Evolutionary conservation across 306 rosid genomes (phyloP).

Genomic region (Vicia villosa): DNA sequence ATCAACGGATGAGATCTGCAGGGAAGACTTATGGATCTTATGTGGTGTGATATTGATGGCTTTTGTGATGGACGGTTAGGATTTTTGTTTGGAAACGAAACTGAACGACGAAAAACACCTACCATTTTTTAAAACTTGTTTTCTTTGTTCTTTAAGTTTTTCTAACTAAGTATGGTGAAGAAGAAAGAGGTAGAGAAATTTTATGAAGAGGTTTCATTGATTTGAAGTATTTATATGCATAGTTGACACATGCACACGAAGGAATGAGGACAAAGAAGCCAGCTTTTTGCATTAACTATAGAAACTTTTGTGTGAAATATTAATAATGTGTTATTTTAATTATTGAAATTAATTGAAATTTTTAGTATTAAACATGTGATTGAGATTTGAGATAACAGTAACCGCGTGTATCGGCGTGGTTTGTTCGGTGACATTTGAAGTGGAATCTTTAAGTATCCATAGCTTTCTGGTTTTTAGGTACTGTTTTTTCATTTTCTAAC

Average conservation of each 20-base stretch:
- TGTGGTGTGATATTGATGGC: slow-evolving; percentile 64
- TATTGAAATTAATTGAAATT: neutral
- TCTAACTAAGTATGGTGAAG: neutral
- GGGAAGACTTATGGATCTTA: slow-evolving; percentile 87
- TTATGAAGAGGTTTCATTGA: slow-evolving; percentile 1
- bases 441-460: slow-evolving; percentile 25
- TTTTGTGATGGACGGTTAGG: slow-evolving; percentile 53
- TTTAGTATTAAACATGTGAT: neutral
- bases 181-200: neutral
- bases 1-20: slow-evolving; percentile 84
- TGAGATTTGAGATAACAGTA: neutral
- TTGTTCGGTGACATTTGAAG: slow-evolving; percentile 19
- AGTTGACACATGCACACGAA: neutral
- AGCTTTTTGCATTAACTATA: neutral
- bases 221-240: slow-evolving; percentile 19
- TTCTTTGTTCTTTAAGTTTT: neutral
- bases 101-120: slow-evolving; percentile 79
- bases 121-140: slow-evolving; percentile 48
- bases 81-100: slow-evolving; percentile 76
- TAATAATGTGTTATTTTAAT: slow-evolving; percentile 5
- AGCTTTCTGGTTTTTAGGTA: neutral
- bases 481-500: neutral
- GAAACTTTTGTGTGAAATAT: slow-evolving; percentile 10
- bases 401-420: slow-evolving; percentile 30
- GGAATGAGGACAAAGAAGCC: slow-evolving; percentile 4